Evolutionary conservation across 2,329 filamentous ascomycete species (phyloP).

Genomic region (Diaporthe helianthi): DNA sequence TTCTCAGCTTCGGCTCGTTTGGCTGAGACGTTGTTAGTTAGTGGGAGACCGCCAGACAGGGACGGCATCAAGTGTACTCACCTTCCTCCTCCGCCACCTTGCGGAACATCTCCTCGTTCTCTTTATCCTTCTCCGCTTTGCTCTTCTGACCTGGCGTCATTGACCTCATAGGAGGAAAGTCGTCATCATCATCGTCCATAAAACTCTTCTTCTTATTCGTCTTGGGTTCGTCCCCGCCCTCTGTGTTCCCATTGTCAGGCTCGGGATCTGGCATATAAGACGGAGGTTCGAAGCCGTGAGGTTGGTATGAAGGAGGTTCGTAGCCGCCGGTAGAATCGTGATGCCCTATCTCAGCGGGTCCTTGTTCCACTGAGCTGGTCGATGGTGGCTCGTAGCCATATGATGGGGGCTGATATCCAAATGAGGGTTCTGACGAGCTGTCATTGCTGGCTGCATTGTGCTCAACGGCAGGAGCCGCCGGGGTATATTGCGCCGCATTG

Average conservation of each 20-base stretch:
- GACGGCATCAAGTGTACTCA: slow-evolving; percentile 47
- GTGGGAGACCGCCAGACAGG: slow-evolving; percentile 32
- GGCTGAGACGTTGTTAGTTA: slow-evolving; percentile 49
- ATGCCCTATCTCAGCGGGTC: slow-evolving; percentile 35
- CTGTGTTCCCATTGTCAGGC: slow-evolving; percentile 51
- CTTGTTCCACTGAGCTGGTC: slow-evolving; percentile 43
- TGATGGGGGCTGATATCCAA: slow-evolving; percentile 53
- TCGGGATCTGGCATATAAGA: slow-evolving; percentile 59
- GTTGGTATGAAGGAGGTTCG: slow-evolving; percentile 68
- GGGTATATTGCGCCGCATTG: slow-evolving; percentile 27
- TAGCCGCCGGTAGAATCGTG: slow-evolving; percentile 54
- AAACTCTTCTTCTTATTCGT: slow-evolving; percentile 79
- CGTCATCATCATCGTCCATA: slow-evolving; percentile 82
- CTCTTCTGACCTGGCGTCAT: slow-evolving; percentile 62
- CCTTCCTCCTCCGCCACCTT: slow-evolving; percentile 81
- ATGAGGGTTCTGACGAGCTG: neutral
- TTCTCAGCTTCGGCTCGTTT: slow-evolving; percentile 64
- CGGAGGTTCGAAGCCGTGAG: slow-evolving; percentile 64
- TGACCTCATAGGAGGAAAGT: slow-evolving; percentile 58
- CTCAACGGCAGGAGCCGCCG: slow-evolving; percentile 20
- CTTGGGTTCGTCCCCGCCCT: slow-evolving; percentile 59
- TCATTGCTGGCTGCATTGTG: slow-evolving; percentile 4
- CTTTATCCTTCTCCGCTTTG: slow-evolving; percentile 74
- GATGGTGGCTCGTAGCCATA: slow-evolving; percentile 61
- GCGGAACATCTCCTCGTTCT: slow-evolving; percentile 85